Evolutionary conservation across 768 basidiomycete species (phyloP).

Genomic region (Mycena pura): DNA sequence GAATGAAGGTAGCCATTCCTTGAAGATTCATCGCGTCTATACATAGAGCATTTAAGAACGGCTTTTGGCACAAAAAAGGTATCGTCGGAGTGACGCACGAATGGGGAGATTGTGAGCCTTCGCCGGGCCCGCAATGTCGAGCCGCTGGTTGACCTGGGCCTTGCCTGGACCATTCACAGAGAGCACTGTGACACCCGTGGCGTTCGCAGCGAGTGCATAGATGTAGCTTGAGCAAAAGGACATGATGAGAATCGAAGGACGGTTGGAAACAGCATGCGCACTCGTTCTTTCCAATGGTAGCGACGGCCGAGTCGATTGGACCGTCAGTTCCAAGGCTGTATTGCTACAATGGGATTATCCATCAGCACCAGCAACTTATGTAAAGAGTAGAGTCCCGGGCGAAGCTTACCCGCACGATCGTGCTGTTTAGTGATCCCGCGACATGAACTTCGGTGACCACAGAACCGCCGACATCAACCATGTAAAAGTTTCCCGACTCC

Average conservation of each 20-base stretch:
- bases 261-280: background rate
- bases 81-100: constrained; percentile 32
- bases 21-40: constrained; percentile 16
- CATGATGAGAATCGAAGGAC: background rate
- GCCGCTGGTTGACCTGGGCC: constrained; percentile 23
- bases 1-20: constrained; percentile 23
- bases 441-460: constrained; percentile 31
- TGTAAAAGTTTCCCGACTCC: constrained; percentile 33
- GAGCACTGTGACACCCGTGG: constrained; percentile 47
- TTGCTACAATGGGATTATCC: background rate
- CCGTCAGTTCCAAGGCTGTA: constrained; percentile 11
- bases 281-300: constrained; percentile 18
- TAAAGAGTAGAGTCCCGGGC: background rate
- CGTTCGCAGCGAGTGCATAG: constrained; percentile 46
- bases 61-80: constrained; percentile 22
- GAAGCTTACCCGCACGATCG: constrained; percentile 10
- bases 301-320: constrained; percentile 12
- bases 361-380: too few relatives aligned
- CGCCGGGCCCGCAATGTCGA: constrained; percentile 35
- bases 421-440: constrained; percentile 2
- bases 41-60: constrained; percentile 6
- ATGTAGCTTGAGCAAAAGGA: constrained; percentile 41
- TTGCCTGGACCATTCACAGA: constrained; percentile 45
- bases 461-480: constrained; percentile 30
- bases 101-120: constrained; percentile 33